These are phyloP conservation scores for Hyphopichia pseudoburtonii DNA, from an alignment of 1,139 yeast species.

Conservation along the genomic window DNA sequence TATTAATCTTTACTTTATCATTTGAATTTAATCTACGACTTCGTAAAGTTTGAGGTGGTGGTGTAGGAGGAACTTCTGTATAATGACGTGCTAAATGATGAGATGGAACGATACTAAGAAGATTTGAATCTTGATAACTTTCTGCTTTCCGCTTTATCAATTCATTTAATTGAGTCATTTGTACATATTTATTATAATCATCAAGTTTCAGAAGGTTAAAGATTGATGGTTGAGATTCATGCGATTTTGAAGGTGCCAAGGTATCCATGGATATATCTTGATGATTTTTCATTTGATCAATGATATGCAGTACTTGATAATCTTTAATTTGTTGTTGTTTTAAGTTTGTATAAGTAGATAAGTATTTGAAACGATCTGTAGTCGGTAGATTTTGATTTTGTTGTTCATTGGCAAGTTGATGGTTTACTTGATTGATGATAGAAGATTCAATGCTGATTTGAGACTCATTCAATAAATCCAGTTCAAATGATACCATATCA, in stretches of 20 bases:
- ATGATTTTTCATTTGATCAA: constrained; percentile 14
- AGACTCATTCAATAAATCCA: no score
- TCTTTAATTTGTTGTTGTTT: constrained; percentile 12
- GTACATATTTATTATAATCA: constrained; percentile 37
- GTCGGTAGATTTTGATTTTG: constrained; percentile 3
- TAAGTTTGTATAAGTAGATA: constrained; percentile 25
- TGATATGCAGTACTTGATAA: constrained; percentile 10
- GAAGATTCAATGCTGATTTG: constrained; percentile 3
- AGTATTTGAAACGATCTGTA: constrained; percentile 30
- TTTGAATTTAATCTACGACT: neutral
- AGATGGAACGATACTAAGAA: constrained; percentile 29
- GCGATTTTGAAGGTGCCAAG: neutral
- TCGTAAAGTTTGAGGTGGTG: constrained; percentile 12
- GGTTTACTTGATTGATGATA: constrained; percentile 1
- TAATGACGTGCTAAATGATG: constrained; percentile 30
- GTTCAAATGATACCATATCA: no score
- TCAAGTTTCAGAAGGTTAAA: constrained; percentile 37
- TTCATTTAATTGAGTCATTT: constrained; percentile 39
- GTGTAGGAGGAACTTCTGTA: constrained; percentile 15
- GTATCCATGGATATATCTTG: constrained; percentile 28
- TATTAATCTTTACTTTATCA: neutral
- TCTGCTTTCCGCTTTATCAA: constrained; percentile 8
- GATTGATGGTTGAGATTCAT: constrained; percentile 23
- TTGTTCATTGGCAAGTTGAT: constrained; percentile 1
- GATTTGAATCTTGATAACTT: constrained; percentile 14